Evolutionary conservation across 345 rosid species (phyloP).

Genomic region (Lenwebbia sp.): DNA sequence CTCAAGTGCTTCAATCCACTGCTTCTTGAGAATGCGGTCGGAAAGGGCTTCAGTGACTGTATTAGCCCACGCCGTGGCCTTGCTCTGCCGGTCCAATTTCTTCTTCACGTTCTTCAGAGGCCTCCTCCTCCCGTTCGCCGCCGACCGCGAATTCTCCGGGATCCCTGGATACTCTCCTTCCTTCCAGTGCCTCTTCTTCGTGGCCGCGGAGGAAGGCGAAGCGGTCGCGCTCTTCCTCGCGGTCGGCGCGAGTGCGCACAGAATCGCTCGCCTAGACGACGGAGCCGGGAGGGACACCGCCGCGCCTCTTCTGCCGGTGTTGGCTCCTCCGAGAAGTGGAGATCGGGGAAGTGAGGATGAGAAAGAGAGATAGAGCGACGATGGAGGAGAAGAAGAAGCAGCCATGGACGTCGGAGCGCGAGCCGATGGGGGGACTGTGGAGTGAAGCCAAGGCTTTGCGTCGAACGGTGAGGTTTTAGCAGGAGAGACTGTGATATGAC

Average conservation of each 20-base stretch:
- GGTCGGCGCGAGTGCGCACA: not conserved
- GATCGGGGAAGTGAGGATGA: not conserved
- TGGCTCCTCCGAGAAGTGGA: not conserved
- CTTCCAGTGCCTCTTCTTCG: slow-evolving; percentile 63
- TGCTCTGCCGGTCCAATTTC: slow-evolving; percentile 49
- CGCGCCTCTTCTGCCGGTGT: not conserved
- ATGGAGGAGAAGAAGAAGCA: not conserved
- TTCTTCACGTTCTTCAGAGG: slow-evolving; percentile 62
- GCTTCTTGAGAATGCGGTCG: slow-evolving; percentile 62
- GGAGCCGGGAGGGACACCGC: not conserved
- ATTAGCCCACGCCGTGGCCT: slow-evolving; percentile 67
- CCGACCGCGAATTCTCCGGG: slow-evolving; percentile 18
- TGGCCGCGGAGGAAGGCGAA: slow-evolving; percentile 15
- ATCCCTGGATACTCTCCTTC: slow-evolving; percentile 69
- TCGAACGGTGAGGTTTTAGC: not conserved
- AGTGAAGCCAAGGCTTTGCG: not conserved
- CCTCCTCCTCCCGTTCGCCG: slow-evolving; percentile 14
- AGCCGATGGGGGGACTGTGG: not conserved
- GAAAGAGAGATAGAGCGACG: not conserved
- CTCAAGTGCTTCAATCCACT: slow-evolving; percentile 78
- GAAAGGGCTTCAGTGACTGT: slow-evolving; percentile 80
- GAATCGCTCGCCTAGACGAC: not conserved
- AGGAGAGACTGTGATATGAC: not conserved
- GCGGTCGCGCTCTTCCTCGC: not conserved
- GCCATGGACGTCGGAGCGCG: not conserved